A percentile compares a stretch with the other conserved stretches of the same genome.
Evolutionary conservation across 306 rosid genomes (phyloP).

Genomic region (Sicyos edulis): DNA sequence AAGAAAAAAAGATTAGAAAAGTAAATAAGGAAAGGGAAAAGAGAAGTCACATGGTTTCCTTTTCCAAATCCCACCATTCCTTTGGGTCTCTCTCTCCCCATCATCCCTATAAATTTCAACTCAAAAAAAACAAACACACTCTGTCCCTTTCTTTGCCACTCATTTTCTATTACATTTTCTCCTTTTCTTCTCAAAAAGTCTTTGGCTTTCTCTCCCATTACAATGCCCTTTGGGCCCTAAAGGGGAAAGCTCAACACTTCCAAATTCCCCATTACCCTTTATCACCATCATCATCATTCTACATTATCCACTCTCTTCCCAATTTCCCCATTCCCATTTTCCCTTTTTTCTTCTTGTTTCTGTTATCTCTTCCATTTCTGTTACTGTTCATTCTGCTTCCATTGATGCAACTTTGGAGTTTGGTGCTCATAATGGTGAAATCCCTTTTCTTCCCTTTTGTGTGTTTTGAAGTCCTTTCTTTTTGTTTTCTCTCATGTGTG

Average conservation of each 20-base stretch:
- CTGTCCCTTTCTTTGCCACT: slow-evolving; percentile 39
- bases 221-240: slow-evolving; percentile 22
- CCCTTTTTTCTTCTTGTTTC: background rate
- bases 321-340: slow-evolving; percentile 1
- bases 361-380: background rate
- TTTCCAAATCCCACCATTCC: slow-evolving; percentile 3
- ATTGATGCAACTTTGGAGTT: background rate
- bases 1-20: no score
- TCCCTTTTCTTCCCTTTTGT: background rate
- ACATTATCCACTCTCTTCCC: background rate
- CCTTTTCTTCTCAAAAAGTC: background rate
- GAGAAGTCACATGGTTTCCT: slow-evolving; percentile 1
- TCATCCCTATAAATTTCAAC: background rate
- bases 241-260: slow-evolving; percentile 15
- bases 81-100: slow-evolving; percentile 10
- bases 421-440: slow-evolving; percentile 8
- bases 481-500: background rate
- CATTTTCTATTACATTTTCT: background rate
- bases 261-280: background rate
- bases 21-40: background rate
- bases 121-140: slow-evolving; percentile 26
- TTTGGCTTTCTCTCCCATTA: background rate
- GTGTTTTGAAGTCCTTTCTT: background rate
- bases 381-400: background rate
- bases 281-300: background rate